phyloP scores from a whole-genome alignment of 1,284 basidiomycete species.

The Ustilago hordei region DNA sequence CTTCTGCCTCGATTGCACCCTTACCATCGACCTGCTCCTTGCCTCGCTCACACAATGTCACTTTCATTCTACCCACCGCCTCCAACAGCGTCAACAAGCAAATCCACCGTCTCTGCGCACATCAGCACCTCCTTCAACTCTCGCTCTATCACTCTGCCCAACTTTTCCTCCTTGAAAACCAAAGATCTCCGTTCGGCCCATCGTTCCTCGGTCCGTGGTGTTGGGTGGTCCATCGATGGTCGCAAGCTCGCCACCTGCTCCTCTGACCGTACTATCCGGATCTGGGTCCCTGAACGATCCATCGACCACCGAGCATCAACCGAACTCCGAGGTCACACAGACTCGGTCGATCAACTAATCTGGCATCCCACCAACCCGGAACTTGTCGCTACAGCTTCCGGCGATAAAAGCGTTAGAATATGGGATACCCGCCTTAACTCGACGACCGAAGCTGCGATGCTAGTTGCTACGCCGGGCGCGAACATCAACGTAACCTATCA shows the following conservation, averaged over 20 bases:
- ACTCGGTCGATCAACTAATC: conserved; percentile 61
- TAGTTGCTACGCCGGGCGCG: conserved; percentile 37
- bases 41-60: conserved; percentile 15
- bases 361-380: conserved; percentile 62
- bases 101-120: not conserved
- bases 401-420: conserved; percentile 60
- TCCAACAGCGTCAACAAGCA: not conserved
- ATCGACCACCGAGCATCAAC: conserved; percentile 58
- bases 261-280: conserved; percentile 46
- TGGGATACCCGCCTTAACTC: conserved; percentile 56
- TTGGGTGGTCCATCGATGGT: conserved; percentile 62
- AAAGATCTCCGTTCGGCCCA: conserved; percentile 54
- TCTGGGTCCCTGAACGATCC: conserved; percentile 62
- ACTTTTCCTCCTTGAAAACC: conserved; percentile 21
- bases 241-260: conserved; percentile 59
- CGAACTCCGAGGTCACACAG: conserved; percentile 62
- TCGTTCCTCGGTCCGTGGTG: conserved; percentile 47
- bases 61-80: conserved; percentile 21
- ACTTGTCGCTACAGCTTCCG: conserved; percentile 54
- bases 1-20: conserved; percentile 10
- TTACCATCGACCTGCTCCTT: not conserved
- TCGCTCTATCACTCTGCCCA: conserved; percentile 23
- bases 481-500: conserved; percentile 66
- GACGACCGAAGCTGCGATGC: not conserved
- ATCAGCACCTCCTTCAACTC: conserved; percentile 16